These are phyloP conservation scores for Uronychia setigera DNA, from an alignment of 73 alveolate species.

Conservation along the genomic window DNA sequence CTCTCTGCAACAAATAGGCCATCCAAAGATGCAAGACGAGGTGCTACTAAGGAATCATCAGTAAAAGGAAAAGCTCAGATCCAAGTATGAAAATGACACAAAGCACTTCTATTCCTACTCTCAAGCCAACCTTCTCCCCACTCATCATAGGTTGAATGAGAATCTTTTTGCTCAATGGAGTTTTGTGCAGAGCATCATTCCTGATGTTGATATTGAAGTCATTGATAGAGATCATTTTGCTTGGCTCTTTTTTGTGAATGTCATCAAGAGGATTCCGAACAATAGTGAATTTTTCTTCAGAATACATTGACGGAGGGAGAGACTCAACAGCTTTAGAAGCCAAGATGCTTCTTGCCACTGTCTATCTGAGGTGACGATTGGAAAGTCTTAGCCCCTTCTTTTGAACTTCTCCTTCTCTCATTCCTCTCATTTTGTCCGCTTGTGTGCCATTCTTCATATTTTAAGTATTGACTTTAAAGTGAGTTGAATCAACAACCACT, in stretches of 20 bases:
- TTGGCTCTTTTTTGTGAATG: not conserved
- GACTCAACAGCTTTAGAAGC: slow-evolving; percentile 36
- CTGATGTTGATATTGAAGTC: no score
- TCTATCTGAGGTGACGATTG: slow-evolving; percentile 14
- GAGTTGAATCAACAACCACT: slow-evolving; percentile 58
- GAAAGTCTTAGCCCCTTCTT: slow-evolving; percentile 59
- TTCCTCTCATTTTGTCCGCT: slow-evolving; percentile 36
- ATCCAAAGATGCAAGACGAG: no score
- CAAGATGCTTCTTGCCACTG: slow-evolving; percentile 33
- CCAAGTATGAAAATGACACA: slow-evolving; percentile 42
- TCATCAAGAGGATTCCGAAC: not conserved
- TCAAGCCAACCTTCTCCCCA: slow-evolving; percentile 46
- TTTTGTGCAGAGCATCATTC: no score
- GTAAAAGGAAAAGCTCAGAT: slow-evolving; percentile 65
- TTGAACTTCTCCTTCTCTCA: slow-evolving; percentile 52
- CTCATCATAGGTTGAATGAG: slow-evolving; percentile 74
- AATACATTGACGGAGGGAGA: slow-evolving; percentile 41
- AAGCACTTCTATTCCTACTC: slow-evolving; percentile 68
- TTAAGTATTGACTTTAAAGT: slow-evolving; percentile 60
- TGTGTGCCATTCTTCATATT: slow-evolving; percentile 13
- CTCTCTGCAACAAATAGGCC: no score
- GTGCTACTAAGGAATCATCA: no score
- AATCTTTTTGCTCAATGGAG: no score
- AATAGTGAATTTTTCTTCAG: not conserved
- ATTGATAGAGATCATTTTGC: no score